phyloP scores from a whole-genome alignment of 208 protist genomes.

The Entamoeba nuttalli region DNA sequence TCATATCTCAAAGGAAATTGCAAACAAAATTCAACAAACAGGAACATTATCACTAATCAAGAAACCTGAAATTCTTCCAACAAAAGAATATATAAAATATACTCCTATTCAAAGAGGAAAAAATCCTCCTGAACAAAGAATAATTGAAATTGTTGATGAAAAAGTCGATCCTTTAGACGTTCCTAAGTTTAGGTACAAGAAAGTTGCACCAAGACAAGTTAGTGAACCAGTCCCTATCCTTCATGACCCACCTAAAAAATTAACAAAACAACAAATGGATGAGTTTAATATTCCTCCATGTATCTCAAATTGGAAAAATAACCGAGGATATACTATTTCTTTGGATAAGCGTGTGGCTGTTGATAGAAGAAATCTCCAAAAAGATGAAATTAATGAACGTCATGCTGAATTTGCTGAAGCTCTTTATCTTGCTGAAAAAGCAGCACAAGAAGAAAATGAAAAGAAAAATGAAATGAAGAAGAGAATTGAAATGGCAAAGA shows the following conservation, averaged over 20 bases:
- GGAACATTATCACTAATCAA: too few species aligned
- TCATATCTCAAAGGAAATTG: too few species aligned
- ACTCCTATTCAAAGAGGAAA: neutral
- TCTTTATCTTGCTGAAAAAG: constrained; percentile 63
- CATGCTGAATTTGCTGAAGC: constrained; percentile 65
- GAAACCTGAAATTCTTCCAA: neutral
- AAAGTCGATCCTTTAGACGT: constrained; percentile 14
- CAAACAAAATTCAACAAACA: too few species aligned
- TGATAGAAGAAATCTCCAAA: constrained; percentile 59
- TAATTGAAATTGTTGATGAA: constrained; percentile 5
- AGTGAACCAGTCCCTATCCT: constrained; percentile 44
- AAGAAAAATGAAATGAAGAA: constrained; percentile 41
- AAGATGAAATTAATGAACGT: constrained; percentile 52
- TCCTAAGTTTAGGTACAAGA: constrained; percentile 12
- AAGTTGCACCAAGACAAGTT: constrained; percentile 17
- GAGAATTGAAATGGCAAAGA: constrained; percentile 42
- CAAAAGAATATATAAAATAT: constrained; percentile 7
- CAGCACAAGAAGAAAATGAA: constrained; percentile 49
- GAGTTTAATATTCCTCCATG: constrained; percentile 72
- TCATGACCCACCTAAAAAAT: constrained; percentile 42
- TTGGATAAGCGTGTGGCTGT: constrained; percentile 69
- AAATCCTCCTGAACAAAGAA: neutral
- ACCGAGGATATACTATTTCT: constrained; percentile 68
- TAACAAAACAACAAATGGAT: constrained; percentile 43
- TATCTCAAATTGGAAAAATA: constrained; percentile 80